Conservation (phyloP, 306 rosid genomes). For the Medicago arabica region DNA sequence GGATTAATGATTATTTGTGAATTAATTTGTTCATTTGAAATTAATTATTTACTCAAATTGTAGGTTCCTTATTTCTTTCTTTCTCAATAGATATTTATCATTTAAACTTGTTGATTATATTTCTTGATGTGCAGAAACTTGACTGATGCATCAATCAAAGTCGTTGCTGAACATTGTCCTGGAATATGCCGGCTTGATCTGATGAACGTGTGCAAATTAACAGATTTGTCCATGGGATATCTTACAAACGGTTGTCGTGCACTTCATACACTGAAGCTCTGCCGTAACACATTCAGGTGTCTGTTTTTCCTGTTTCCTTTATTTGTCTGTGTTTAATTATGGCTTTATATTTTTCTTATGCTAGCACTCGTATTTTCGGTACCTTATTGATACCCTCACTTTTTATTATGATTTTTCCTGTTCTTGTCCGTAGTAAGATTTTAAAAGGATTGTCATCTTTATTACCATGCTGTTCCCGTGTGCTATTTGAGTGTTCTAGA, state of each 20-base stretch:
- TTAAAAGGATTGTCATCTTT: constrained; percentile 20
- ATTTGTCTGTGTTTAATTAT: constrained; percentile 3
- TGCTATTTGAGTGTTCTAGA: constrained; percentile 23
- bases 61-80: constrained; percentile 26
- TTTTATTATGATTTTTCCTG: constrained; percentile 23
- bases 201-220: constrained; percentile 61
- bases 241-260: constrained; percentile 79
- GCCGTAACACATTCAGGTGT: constrained; percentile 83
- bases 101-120: constrained; percentile 37
- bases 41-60: not conserved
- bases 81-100: constrained; percentile 23
- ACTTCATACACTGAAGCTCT: constrained; percentile 69
- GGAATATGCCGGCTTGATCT: constrained; percentile 65
- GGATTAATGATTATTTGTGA: constrained; percentile 16
- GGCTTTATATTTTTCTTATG: not conserved
- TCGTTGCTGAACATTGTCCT: constrained; percentile 71
- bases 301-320: constrained; percentile 12
- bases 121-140: constrained; percentile 65
- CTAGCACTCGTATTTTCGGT: not conserved
- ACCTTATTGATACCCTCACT: constrained; percentile 19
- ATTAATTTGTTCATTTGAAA: constrained; percentile 1
- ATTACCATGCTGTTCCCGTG: not conserved
- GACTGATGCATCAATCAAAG: constrained; percentile 78
- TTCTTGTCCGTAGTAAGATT: constrained; percentile 21
- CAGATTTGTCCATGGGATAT: constrained; percentile 68